Conservation (phyloP, 306 rosid species). For the Casuarina glauca region DNA sequence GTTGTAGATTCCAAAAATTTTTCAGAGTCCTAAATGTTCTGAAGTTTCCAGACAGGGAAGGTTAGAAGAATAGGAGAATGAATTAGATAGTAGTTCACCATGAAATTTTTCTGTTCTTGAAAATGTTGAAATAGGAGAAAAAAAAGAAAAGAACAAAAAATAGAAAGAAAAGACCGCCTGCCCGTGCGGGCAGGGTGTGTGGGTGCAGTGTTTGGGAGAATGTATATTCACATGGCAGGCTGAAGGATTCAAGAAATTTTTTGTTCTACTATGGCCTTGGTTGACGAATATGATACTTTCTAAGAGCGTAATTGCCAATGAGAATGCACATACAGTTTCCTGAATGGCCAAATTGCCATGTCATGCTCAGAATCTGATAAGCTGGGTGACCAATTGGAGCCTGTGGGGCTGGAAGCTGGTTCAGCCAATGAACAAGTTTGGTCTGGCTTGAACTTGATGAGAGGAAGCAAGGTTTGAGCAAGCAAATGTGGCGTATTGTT, state of each 20-base stretch:
- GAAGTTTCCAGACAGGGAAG: no score
- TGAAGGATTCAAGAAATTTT: not conserved
- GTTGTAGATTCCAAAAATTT: not conserved
- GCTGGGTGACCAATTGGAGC: not conserved
- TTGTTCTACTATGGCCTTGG: not conserved
- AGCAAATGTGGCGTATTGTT: not conserved
- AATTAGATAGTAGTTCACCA: not conserved
- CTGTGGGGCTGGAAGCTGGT: not conserved
- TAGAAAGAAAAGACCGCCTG: no score
- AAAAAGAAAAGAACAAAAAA: no score
- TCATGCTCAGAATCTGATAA: not conserved
- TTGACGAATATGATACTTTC: not conserved
- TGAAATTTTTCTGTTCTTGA: not conserved
- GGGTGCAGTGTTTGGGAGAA: no score
- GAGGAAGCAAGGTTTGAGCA: not conserved
- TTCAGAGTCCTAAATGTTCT: not conserved
- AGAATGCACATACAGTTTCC: not conserved
- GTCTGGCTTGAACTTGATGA: slow-evolving; percentile 3
- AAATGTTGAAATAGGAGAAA: not conserved
- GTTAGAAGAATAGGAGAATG: not conserved
- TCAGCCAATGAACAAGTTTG: not conserved
- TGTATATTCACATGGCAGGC: no score
- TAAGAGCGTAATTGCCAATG: not conserved
- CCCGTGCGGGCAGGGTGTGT: no score
- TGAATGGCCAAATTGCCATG: not conserved